Percentiles rank a stretch among this genome's conserved stretches.
phyloP scores from a whole-genome alignment of 495 filamentous ascomycete genomes.

The Aspergillus sclerotioniger region DNA sequence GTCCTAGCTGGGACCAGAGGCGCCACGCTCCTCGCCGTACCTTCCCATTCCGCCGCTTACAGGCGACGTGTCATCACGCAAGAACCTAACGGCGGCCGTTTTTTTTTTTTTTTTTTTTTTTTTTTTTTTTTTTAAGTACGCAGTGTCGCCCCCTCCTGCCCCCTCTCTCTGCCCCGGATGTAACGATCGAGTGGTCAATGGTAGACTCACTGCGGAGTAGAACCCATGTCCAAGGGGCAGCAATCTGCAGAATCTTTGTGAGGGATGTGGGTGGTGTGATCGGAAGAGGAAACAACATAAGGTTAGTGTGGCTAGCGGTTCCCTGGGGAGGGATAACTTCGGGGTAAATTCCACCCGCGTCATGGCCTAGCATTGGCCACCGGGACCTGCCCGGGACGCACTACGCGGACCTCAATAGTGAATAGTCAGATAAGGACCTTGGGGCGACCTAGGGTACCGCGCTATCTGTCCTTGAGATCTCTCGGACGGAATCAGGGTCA shows the following conservation, averaged over 20 bases:
- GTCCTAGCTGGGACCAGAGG: too few species aligned
- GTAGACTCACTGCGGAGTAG: neutral
- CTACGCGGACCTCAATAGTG: neutral
- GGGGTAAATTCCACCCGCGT: neutral
- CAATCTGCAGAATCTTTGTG: neutral
- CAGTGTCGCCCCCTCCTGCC: neutral
- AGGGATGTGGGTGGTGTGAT: neutral
- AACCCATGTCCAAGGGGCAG: neutral
- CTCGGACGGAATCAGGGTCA: too few species aligned
- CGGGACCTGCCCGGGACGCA: neutral
- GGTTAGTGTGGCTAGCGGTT: neutral
- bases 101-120: neutral
- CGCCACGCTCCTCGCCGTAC: conserved; percentile 6
- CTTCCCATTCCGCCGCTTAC: conserved; percentile 10
- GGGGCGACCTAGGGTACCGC: neutral
- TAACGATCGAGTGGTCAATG: neutral
- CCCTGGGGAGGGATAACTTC: neutral
- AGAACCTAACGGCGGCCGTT: neutral
- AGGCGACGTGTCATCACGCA: conserved; percentile 19
- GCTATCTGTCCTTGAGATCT: neutral
- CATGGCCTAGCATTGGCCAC: neutral
- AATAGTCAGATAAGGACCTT: neutral
- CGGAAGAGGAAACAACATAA: neutral
- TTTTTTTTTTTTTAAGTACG: too few species aligned
- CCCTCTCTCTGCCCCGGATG: neutral